A percentile compares a stretch with the other conserved stretches of the same genome.
Conservation (phyloP, 1,284 basidiomycete genomes). For the Melampsora americana region DNA sequence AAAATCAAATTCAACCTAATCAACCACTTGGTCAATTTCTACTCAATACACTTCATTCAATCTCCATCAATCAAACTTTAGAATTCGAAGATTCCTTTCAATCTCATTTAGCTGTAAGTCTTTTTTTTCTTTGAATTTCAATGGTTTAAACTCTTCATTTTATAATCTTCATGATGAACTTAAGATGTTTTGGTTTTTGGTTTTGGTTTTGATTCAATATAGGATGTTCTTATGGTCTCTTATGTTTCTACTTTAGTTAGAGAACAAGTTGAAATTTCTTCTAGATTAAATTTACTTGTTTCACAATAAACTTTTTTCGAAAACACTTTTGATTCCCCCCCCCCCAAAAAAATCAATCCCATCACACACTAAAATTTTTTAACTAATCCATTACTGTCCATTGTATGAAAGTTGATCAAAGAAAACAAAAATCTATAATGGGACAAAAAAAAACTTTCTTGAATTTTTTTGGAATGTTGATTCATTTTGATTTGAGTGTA, state of each 20-base stretch:
- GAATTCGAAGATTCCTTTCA: slow-evolving; percentile 63
- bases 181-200: no score
- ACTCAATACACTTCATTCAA: slow-evolving; percentile 74
- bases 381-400: no score
- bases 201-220: slow-evolving; percentile 5
- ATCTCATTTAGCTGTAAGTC: slow-evolving; percentile 61
- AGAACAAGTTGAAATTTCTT: slow-evolving; percentile 88
- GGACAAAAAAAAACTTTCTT: no score
- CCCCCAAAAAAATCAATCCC: no score
- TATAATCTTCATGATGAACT: no score
- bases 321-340: no score
- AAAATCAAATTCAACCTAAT: slow-evolving; percentile 76
- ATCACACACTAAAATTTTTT: no score
- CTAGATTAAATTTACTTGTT: slow-evolving; percentile 74
- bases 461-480: no score
- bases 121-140: not conserved
- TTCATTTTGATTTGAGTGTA: no score
- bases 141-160: no score
- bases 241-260: slow-evolving; percentile 92
- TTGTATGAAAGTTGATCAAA: no score
- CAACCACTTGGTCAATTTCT: slow-evolving; percentile 84
- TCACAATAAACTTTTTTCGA: slow-evolving; percentile 52
- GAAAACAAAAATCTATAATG: no score
- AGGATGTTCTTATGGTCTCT: slow-evolving; percentile 61
- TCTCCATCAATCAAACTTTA: slow-evolving; percentile 50